Conservation (phyloP, 352 stramenopile species). For the Globisporangium polare region DNA sequence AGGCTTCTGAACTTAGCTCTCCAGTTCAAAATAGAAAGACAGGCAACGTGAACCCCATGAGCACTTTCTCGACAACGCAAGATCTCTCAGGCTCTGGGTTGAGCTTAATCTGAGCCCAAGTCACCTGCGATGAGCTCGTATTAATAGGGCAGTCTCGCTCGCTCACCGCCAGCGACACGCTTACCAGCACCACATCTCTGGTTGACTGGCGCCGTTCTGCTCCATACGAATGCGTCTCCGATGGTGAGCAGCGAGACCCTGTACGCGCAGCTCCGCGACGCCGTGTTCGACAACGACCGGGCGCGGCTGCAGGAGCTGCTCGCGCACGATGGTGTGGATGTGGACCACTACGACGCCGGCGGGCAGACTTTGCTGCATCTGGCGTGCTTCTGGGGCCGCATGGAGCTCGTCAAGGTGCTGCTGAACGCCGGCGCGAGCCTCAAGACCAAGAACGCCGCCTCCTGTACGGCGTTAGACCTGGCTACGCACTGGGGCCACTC, state of each 20-base stretch:
- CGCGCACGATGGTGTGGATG: slow-evolving; percentile 31
- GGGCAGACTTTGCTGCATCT: slow-evolving; percentile 73
- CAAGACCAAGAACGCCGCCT: slow-evolving; percentile 68
- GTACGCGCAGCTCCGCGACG: slow-evolving; percentile 66
- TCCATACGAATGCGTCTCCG: neutral
- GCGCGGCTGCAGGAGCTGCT: slow-evolving; percentile 44
- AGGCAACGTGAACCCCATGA: neutral
- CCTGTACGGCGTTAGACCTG: slow-evolving; percentile 65
- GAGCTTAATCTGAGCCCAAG: neutral
- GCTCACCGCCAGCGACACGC: neutral
- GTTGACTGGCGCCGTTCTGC: neutral
- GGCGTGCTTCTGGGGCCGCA: slow-evolving; percentile 70
- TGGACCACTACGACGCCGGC: slow-evolving; percentile 70
- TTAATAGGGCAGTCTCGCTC: neutral
- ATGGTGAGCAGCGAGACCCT: slow-evolving; percentile 29
- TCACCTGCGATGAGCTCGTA: no score
- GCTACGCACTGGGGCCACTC: slow-evolving; percentile 76
- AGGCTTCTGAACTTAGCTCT: slow-evolving; percentile 11
- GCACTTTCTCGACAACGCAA: slow-evolving; percentile 2
- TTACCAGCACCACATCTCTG: neutral
- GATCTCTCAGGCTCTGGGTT: no score
- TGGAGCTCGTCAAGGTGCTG: slow-evolving; percentile 58
- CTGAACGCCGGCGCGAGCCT: slow-evolving; percentile 54
- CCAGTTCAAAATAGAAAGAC: slow-evolving; percentile 12
- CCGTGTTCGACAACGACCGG: slow-evolving; percentile 67